These are phyloP conservation scores for Xylogone sp. DNA, from an alignment of 2,329 filamentous ascomycete genomes.

Conservation along the genomic window DNA sequence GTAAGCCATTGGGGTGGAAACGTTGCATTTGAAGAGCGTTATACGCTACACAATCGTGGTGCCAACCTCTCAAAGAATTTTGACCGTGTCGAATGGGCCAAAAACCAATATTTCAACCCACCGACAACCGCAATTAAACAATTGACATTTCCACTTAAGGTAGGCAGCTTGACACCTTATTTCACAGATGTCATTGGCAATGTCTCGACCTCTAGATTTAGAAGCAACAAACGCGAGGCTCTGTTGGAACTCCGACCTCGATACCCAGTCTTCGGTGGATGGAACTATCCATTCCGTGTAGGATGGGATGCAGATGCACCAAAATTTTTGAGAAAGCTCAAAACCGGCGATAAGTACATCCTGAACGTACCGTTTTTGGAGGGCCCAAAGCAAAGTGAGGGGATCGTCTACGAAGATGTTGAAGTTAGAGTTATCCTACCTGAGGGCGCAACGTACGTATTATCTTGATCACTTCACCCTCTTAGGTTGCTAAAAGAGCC, in stretches of 20 bases:
- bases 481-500: conserved; percentile 33
- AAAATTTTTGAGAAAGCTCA: conserved; percentile 65
- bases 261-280: conserved; percentile 94
- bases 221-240: conserved; percentile 72
- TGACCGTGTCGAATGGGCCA: conserved; percentile 72
- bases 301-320: conserved; percentile 90
- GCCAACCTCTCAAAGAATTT: conserved; percentile 73
- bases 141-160: conserved; percentile 72
- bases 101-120: conserved; percentile 72
- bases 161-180: conserved; percentile 83
- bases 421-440: conserved; percentile 81
- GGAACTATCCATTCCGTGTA: conserved; percentile 96
- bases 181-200: conserved; percentile 97
- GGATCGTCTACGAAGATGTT: conserved; percentile 79
- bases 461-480: conserved; percentile 42
- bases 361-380: conserved; percentile 91
- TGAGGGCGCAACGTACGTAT: conserved; percentile 78
- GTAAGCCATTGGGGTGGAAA: conserved; percentile 99
- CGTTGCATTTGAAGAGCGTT: conserved; percentile 89
- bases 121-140: conserved; percentile 75
- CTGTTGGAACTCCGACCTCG: conserved; percentile 86
- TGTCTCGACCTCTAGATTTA: conserved; percentile 88
- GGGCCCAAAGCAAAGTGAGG: conserved; percentile 81
- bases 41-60: conserved; percentile 81
- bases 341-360: conserved; percentile 67